phyloP scores from a whole-genome alignment of 2,329 filamentous ascomycete species.

The Ascochyta viciae-villosae region DNA sequence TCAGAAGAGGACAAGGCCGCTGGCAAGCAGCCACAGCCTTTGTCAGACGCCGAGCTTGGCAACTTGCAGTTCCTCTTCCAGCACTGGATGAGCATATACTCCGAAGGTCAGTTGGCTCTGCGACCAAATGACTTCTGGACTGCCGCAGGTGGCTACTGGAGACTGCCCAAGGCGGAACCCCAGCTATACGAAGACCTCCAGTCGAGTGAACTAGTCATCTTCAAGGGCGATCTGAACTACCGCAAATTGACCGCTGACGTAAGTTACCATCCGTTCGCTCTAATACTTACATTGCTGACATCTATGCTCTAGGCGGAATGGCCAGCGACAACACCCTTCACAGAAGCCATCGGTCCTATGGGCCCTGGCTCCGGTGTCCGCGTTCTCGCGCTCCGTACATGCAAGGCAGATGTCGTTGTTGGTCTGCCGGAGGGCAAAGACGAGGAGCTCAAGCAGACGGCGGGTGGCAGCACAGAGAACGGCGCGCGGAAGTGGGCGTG shows the following conservation, averaged over 20 bases:
- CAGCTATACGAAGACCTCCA: conserved; percentile 79
- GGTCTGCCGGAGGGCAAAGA: conserved; percentile 83
- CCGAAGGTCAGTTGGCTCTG: conserved; percentile 82
- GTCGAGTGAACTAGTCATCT: conserved; percentile 84
- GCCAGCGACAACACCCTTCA: conserved; percentile 87
- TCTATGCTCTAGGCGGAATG: conserved; percentile 66
- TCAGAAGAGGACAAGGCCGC: conserved; percentile 68
- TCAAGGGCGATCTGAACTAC: conserved; percentile 98
- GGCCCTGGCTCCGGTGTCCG: conserved; percentile 83
- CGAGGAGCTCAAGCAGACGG: conserved; percentile 73
- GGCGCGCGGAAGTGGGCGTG: conserved; percentile 86
- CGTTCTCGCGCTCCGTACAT: conserved; percentile 85
- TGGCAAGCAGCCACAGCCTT: conserved; percentile 64
- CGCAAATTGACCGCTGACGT: conserved; percentile 90
- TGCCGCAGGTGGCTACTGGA: conserved; percentile 84
- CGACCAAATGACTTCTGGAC: conserved; percentile 94
- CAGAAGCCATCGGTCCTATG: conserved; percentile 82
- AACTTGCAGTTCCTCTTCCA: conserved; percentile 79
- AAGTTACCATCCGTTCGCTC: conserved; percentile 49
- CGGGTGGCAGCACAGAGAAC: conserved; percentile 74
- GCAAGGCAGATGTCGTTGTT: conserved; percentile 95
- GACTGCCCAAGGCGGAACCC: conserved; percentile 73
- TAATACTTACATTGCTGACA: conserved; percentile 2
- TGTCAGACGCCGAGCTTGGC: conserved; percentile 71
- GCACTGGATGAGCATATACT: conserved; percentile 80